Percentiles rank a stretch among this genome's conserved stretches.
Evolutionary conservation across 495 filamentous ascomycete genomes (phyloP).

Genomic region (Glutinoglossum americanum): DNA sequence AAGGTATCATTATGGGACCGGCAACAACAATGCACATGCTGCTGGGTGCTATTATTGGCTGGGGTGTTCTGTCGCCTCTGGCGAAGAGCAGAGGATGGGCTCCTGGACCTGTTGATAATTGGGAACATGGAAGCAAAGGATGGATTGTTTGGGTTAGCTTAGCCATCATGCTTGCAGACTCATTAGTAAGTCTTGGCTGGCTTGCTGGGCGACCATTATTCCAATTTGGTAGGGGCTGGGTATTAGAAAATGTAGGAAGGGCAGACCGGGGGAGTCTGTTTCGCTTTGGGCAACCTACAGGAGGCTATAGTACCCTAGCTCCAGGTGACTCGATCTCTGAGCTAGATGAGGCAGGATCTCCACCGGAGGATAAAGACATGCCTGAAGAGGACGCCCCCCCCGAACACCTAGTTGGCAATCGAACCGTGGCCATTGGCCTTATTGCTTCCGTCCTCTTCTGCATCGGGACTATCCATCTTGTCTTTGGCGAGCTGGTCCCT

Average conservation of each 20-base stretch:
- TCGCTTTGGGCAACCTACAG: too few species aligned
- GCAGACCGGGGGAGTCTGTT: slow-evolving; percentile 2
- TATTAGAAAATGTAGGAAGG: slow-evolving; percentile 12
- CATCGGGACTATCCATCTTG: slow-evolving; percentile 52
- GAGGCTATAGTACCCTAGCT: slow-evolving; percentile 20
- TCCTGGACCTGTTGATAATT: slow-evolving; percentile 63
- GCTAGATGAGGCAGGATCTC: not conserved
- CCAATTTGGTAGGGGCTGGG: slow-evolving; percentile 18
- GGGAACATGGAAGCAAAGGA: slow-evolving; percentile 79
- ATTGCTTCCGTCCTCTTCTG: slow-evolving; percentile 58
- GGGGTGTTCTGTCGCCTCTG: slow-evolving; percentile 76
- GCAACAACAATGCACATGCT: slow-evolving; percentile 92
- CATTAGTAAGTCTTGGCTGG: slow-evolving; percentile 69
- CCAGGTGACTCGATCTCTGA: not conserved
- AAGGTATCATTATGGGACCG: slow-evolving; percentile 63
- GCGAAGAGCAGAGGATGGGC: slow-evolving; percentile 79
- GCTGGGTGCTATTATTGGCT: slow-evolving; percentile 71
- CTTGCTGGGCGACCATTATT: slow-evolving; percentile 44
- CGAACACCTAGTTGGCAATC: slow-evolving; percentile 57
- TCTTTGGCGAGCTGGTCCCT: slow-evolving; percentile 47
- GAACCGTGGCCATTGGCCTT: slow-evolving; percentile 51
- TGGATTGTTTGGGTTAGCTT: slow-evolving; percentile 96
- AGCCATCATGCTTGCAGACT: slow-evolving; percentile 92
- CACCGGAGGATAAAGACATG: slow-evolving; percentile 7
- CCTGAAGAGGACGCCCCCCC: slow-evolving; percentile 56